A percentile compares a stretch with the other conserved stretches of the same genome.
These are phyloP conservation scores for Leccinum incarnatum DNA, from an alignment of 768 basidiomycete genomes.

Conservation along the genomic window DNA sequence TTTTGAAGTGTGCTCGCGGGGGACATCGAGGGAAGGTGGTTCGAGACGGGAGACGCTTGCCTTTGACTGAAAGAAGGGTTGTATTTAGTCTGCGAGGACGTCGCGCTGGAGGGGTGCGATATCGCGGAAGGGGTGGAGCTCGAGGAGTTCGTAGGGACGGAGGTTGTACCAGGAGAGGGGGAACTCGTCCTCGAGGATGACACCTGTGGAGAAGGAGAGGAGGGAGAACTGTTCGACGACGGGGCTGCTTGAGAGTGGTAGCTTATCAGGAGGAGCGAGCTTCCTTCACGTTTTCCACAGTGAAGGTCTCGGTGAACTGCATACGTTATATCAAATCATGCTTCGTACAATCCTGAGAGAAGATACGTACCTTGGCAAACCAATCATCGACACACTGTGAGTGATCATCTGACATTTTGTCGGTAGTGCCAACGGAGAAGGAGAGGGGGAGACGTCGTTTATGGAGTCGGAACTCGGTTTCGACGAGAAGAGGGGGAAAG, in stretches of 20 bases:
- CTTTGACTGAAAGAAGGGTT: conserved; percentile 59
- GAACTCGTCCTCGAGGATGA: conserved; percentile 67
- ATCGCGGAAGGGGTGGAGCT: conserved; percentile 51
- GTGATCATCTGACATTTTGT: too few relatives aligned
- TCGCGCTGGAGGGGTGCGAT: conserved; percentile 44
- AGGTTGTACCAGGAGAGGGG: conserved; percentile 56
- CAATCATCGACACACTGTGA: too few relatives aligned
- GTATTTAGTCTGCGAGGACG: conserved; percentile 41
- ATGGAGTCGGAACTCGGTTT: too few relatives aligned
- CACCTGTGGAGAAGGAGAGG: conserved; percentile 51
- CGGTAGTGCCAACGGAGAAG: too few relatives aligned
- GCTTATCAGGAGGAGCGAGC: too few relatives aligned
- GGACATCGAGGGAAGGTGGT: conserved; percentile 12
- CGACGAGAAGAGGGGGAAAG: too few relatives aligned
- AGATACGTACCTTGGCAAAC: conserved; percentile 57
- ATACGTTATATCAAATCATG: neutral
- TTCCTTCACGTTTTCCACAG: conserved; percentile 91
- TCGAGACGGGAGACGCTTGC: conserved; percentile 41
- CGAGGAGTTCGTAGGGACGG: conserved; percentile 63
- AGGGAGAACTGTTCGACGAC: too few relatives aligned
- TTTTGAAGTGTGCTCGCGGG: conserved; percentile 10
- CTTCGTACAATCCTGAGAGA: neutral
- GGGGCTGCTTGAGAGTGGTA: too few relatives aligned
- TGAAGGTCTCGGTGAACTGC: conserved; percentile 83
- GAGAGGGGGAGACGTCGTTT: too few relatives aligned